These are phyloP conservation scores for Oryza australiensis DNA, from an alignment of 176 grass and related monocot species.

Conservation along the genomic window DNA sequence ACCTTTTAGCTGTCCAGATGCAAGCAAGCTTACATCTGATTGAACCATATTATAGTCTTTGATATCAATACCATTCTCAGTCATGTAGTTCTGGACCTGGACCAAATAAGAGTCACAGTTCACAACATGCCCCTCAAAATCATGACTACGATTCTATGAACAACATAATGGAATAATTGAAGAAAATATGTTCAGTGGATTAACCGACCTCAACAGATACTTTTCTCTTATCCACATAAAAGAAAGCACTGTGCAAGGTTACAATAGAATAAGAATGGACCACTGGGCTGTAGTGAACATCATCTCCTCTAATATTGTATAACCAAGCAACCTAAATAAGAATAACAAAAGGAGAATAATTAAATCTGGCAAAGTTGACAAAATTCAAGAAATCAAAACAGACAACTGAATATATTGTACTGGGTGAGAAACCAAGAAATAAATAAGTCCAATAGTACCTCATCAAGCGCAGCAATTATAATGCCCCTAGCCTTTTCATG, in stretches of 20 bases:
- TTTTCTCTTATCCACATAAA: conserved; percentile 94
- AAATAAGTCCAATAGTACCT: conserved; percentile 51
- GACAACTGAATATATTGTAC: conserved; percentile 25
- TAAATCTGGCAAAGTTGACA: not conserved
- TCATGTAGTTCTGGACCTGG: conserved; percentile 67
- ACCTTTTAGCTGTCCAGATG: conserved; percentile 61
- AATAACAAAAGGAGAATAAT: conserved; percentile 29
- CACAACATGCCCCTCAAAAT: conserved; percentile 15
- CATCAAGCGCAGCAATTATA: conserved; percentile 85
- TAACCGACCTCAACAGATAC: conserved; percentile 73
- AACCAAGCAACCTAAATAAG: conserved; percentile 85
- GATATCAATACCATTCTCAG: conserved; percentile 81
- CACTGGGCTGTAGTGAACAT: conserved; percentile 90
- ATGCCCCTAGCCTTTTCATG: conserved; percentile 60
- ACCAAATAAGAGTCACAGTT: conserved; percentile 7
- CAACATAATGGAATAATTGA: not conserved
- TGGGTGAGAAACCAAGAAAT: conserved; percentile 4
- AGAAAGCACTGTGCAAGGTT: conserved; percentile 73
- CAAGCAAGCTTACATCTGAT: conserved; percentile 74
- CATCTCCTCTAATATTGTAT: conserved; percentile 86
- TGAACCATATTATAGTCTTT: conserved; percentile 71
- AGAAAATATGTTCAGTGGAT: conserved; percentile 1
- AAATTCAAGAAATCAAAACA: conserved; percentile 1
- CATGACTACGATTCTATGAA: not conserved
- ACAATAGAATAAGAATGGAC: conserved; percentile 97